Evolutionary conservation across 108 stramenopile genomes (phyloP).

Genomic region (Heterococcus sp.): DNA sequence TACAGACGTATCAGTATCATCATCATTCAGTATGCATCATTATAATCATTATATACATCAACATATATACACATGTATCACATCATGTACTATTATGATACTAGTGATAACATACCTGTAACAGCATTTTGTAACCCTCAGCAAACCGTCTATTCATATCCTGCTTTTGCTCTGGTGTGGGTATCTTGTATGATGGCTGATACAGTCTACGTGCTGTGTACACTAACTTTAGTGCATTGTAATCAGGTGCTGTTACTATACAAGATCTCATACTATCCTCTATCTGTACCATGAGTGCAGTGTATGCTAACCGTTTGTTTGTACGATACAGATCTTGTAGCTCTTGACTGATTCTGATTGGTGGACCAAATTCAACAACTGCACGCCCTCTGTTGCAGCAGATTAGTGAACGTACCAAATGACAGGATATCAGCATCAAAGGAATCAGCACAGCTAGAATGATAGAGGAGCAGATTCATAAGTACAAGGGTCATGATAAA

Average conservation of each 20-base stretch:
- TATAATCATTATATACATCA: no score
- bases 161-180: constrained; percentile 67
- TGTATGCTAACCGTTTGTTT: constrained; percentile 68
- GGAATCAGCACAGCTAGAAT: no score
- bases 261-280: constrained; percentile 78
- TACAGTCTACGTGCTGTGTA: constrained; percentile 88
- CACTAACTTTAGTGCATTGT: constrained; percentile 81
- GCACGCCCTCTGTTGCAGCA: constrained; percentile 49
- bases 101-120: no score
- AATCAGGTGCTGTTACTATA: constrained; percentile 89
- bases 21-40: no score
- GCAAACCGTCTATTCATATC: constrained; percentile 89
- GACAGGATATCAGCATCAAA: no score
- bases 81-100: no score
- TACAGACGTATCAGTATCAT: no score
- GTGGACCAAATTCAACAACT: constrained; percentile 58
- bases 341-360: constrained; percentile 47
- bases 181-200: constrained; percentile 60
- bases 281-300: constrained; percentile 72
- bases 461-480: no score
- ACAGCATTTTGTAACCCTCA: constrained; percentile 78
- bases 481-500: no score
- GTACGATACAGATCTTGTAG: constrained; percentile 36
- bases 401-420: no score
- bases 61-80: no score